Evolutionary conservation across 2,329 filamentous ascomycete species (phyloP).

Genomic region (Phialophora expanda): DNA sequence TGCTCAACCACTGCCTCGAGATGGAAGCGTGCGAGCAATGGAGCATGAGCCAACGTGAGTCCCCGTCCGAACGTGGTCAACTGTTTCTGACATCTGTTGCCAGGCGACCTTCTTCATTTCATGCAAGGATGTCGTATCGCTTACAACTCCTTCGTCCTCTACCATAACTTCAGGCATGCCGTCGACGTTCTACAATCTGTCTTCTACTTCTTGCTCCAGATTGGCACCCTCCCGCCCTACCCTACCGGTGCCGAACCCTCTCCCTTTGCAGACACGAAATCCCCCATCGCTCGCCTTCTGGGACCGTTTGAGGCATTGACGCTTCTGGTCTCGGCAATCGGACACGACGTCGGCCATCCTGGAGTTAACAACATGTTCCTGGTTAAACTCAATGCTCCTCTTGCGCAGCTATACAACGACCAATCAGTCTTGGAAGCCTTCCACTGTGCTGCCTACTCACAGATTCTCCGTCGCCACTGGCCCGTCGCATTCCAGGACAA

Average conservation of each 20-base stretch:
- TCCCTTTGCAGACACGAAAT: constrained; percentile 50
- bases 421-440: constrained; percentile 96
- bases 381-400: constrained; percentile 84
- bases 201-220: constrained; percentile 83
- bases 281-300: constrained; percentile 75
- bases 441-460: constrained; percentile 94
- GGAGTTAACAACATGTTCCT: constrained; percentile 98
- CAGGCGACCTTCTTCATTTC: constrained; percentile 82
- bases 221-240: constrained; percentile 76
- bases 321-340: constrained; percentile 91
- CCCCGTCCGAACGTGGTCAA: constrained; percentile 36
- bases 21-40: constrained; percentile 82
- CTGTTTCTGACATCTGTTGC: constrained; percentile 47
- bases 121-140: constrained; percentile 85
- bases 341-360: constrained; percentile 95
- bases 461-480: constrained; percentile 93
- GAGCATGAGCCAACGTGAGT: constrained; percentile 75
- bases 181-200: constrained; percentile 94
- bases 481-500: constrained; percentile 77
- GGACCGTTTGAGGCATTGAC: constrained; percentile 86
- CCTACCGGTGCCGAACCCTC: constrained; percentile 48
- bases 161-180: constrained; percentile 98
- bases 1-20: constrained; percentile 85
- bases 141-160: constrained; percentile 96
- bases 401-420: constrained; percentile 96